phyloP scores from a whole-genome alignment of 1,139 yeast genomes.

The Sugiyamaella grinbergsii region DNA sequence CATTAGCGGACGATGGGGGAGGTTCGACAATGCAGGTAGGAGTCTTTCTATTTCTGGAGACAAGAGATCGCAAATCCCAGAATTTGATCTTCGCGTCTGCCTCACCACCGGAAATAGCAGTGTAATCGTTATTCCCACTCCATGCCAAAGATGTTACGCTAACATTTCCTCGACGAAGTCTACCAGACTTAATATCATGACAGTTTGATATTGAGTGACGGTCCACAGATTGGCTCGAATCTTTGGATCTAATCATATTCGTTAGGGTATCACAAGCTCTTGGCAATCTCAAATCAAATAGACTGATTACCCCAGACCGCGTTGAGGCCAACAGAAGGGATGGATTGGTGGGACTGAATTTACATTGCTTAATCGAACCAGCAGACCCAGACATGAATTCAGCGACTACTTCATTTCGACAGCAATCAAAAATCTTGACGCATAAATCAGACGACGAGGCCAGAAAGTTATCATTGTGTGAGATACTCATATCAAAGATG shows the following conservation, averaged over 20 bases:
- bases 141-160: constrained; percentile 31
- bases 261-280: neutral
- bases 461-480: constrained; percentile 15
- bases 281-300: constrained; percentile 21
- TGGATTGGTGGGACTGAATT: constrained; percentile 21
- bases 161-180: constrained; percentile 25
- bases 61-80: constrained; percentile 34
- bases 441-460: constrained; percentile 21
- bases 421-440: constrained; percentile 21
- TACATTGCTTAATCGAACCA: constrained; percentile 23
- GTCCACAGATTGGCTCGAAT: neutral
- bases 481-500: constrained; percentile 20
- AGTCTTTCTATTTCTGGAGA: constrained; percentile 15
- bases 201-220: constrained; percentile 5
- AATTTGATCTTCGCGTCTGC: constrained; percentile 29
- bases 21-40: constrained; percentile 15
- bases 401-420: constrained; percentile 10
- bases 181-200: constrained; percentile 21
- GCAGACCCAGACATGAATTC: constrained; percentile 13
- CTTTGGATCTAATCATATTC: neutral
- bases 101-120: constrained; percentile 30
- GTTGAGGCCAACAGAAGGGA: constrained; percentile 20
- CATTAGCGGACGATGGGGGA: constrained; percentile 16
- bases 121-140: constrained; percentile 22
- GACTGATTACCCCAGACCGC: constrained; percentile 23